These are phyloP conservation scores for Pythium scleroteichum DNA, from an alignment of 352 stramenopile genomes.

Conservation along the genomic window DNA sequence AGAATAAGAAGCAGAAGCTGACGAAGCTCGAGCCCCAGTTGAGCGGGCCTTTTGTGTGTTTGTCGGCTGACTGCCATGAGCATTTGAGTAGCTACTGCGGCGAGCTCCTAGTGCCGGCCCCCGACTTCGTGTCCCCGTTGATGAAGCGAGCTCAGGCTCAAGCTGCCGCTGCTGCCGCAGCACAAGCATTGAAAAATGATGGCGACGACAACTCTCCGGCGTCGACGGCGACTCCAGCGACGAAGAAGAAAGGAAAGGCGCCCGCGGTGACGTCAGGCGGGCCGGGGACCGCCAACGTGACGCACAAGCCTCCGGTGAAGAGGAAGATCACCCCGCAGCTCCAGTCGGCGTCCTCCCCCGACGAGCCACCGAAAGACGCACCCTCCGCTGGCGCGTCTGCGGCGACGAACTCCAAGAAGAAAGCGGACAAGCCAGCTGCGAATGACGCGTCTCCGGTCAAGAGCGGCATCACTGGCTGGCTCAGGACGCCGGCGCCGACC, in stretches of 20 bases:
- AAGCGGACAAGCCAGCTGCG: constrained; percentile 3
- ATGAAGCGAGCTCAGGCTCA: constrained; percentile 24
- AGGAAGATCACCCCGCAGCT: constrained; percentile 26
- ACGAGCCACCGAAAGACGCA: neutral
- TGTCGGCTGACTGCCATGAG: constrained; percentile 1
- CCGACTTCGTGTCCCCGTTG: constrained; percentile 26
- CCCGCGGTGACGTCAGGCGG: neutral
- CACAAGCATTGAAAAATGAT: neutral
- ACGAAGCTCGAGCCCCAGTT: constrained; percentile 70
- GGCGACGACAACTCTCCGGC: neutral
- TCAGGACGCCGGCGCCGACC: constrained; percentile 16
- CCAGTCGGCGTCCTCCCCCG: neutral
- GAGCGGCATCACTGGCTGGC: constrained; percentile 23
- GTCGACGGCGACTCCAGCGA: neutral
- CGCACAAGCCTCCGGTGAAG: constrained; percentile 26
- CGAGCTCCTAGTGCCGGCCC: constrained; percentile 13
- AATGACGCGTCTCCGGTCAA: constrained; percentile 16
- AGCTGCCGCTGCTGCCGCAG: constrained; percentile 10
- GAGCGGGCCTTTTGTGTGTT: constrained; percentile 48
- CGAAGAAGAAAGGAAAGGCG: constrained; percentile 18
- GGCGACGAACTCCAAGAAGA: constrained; percentile 4
- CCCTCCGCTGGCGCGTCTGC: neutral
- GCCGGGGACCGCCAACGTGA: neutral
- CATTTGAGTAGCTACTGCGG: constrained; percentile 19
- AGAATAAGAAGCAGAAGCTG: constrained; percentile 61